Evolutionary conservation across 805 yeast genomes (phyloP), one percentile per base, ranked within the genome.

Genomic region (Debaryomyces hansenii): DNA sequence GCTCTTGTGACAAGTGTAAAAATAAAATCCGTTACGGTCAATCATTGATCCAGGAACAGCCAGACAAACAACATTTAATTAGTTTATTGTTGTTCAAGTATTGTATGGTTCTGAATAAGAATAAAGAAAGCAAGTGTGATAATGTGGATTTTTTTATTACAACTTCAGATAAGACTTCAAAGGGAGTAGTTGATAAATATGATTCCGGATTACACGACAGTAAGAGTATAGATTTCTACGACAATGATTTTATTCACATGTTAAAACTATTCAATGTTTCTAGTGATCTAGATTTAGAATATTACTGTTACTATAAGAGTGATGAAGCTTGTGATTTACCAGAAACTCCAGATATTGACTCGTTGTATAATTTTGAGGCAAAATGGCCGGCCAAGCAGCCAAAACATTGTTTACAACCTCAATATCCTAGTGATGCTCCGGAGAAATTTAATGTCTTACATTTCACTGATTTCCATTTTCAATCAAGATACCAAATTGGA

Each of bases 381-480:
- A 54, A 63, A 58, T 71, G 74, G 75, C 75, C 77, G 1, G 53
- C 50, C 4, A 71, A 70, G 55, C 56, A 65, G 33, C 52, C 42
- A 5, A 29, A 58, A 37, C 57, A 64, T 49, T 42, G 48, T 24
- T 42, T 48, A 12, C 66, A 67, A 46, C 75, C 76, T 11, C 50
- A 38, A 9, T 70, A 67, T 55, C 47, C 52, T 7, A 48, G 47
- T 20, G 52, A 53, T 34, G 49, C 59, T 16, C 20, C 7, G 2
- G 60, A 74, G 46, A 67, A 73, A 1, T 79, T 83, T 62, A 79
- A 82, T 48, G 89, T 83, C 4, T 67, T 85, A 49, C 91, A 85
- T 54, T 55, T 85, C 28, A 76, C 85, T 15, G 90, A 85, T 58
- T 80, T 84, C 63, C 90, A 85, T 61, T 63, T 82, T 40, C 80